Evolutionary conservation across 768 basidiomycete genomes (phyloP), one percentile per base, ranked within the genome.

Genomic region (Phylloporus rhodoxanthus): DNA sequence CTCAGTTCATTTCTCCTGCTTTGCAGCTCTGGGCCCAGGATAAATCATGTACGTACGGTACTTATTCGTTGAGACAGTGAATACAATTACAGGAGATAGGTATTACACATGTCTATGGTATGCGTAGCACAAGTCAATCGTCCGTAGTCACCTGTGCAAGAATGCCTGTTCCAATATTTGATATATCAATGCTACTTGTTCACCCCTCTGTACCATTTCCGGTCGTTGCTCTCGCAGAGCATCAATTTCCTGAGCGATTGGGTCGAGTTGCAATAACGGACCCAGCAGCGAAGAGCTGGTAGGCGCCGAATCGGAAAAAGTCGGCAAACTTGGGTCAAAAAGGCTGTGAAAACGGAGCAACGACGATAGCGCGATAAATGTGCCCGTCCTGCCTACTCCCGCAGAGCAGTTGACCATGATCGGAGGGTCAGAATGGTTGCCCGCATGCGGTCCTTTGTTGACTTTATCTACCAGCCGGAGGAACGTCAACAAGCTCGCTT

Each of bases 381-480:
- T 79, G 15, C 91, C 91, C 4, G 91, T 91, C 30, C 91, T 78
- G 3, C 91, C 91, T 50, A 93, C 75, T 4, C 91, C 91, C 1
- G 92, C 91, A 23, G 89, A 91, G 62, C 91, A 94, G 53, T 87
- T 81, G 26, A 89, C 77, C 58, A 93, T 78, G 54, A 87, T 77
- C 0, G 89, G 89, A n/a, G 86, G 85, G 54, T 85, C 82, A 13
- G 77, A 70, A 56, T 84, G 77, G 26, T 58, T 60, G 19, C 60
- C 47, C 14, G 36, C 21, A 9, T 59, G 57, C 11, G 71, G 49
- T 53, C 78, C 74, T 52, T 75, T 76, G 66, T 90, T 90, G 38
- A 73, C 68, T 7, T 58, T 61, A 56, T 88, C 84, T 21, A 84
- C 85, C n/a, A 86, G 75, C 8, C 71, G 72, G 38, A 82, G 54